Percentiles rank a stretch among this genome's conserved stretches.
These are phyloP conservation scores for Canavalia ensiformis DNA, from an alignment of 306 rosid genomes.

Conservation along the genomic window DNA sequence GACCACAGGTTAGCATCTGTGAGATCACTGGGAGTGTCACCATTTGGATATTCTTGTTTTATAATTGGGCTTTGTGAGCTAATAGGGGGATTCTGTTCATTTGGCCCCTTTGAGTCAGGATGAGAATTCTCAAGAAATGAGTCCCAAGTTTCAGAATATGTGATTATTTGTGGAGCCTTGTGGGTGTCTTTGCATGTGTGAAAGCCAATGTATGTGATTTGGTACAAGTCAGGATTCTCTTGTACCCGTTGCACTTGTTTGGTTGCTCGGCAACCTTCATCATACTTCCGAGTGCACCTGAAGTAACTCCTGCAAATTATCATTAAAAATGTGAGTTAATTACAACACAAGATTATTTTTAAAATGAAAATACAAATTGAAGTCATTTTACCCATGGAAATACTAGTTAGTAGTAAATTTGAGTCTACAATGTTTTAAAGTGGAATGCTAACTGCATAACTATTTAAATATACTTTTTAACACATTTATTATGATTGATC, in stretches of 20 bases:
- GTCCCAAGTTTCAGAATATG: conserved; percentile 43
- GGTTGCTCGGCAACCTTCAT: conserved; percentile 71
- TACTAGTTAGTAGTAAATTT: background rate
- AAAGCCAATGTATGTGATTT: conserved; percentile 69
- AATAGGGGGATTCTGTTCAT: background rate
- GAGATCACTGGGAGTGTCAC: conserved; percentile 50
- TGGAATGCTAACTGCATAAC: too few species aligned
- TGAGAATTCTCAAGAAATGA: conserved; percentile 38
- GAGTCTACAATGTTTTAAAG: too few species aligned
- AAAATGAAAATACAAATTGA: background rate
- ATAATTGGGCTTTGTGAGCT: conserved; percentile 25
- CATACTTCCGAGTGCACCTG: conserved; percentile 77
- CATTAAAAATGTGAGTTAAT: background rate
- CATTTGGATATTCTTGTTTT: conserved; percentile 52
- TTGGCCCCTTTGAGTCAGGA: conserved; percentile 40
- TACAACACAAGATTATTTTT: background rate
- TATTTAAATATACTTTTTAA: too few species aligned
- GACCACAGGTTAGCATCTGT: conserved; percentile 60
- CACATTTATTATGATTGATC: too few species aligned
- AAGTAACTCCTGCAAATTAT: conserved; percentile 73
- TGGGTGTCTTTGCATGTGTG: conserved; percentile 72
- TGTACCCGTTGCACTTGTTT: conserved; percentile 72
- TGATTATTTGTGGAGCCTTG: conserved; percentile 58
- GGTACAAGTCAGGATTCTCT: conserved; percentile 59
- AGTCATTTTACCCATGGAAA: background rate